Evolutionary conservation across 2,329 filamentous ascomycete genomes (phyloP).

Genomic region (Fusarium chaquense): DNA sequence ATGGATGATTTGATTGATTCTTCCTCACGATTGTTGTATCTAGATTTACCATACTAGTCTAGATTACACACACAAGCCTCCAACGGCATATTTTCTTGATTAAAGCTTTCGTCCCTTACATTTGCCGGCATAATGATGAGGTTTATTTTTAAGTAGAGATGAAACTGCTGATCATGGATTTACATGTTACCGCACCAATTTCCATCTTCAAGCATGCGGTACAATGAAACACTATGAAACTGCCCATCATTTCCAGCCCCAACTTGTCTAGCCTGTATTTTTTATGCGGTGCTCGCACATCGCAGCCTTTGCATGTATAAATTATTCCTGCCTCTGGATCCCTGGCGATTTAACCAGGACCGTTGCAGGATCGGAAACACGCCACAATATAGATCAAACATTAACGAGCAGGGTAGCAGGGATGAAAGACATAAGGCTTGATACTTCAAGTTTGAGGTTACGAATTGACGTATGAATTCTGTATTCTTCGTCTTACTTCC

Average conservation of each 20-base stretch:
- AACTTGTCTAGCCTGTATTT: conserved; percentile 1
- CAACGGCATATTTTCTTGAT: conserved; percentile 43
- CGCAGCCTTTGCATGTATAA: conserved; percentile 8
- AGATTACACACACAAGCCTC: conserved; percentile 35
- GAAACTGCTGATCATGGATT: conserved; percentile 21
- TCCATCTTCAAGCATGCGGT: conserved; percentile 4
- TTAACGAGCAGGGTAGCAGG: conserved; percentile 6
- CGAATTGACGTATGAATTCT: background rate
- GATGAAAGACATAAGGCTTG: background rate
- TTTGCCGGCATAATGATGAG: background rate
- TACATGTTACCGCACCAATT: conserved; percentile 8
- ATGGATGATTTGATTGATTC: conserved; percentile 36
- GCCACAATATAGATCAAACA: conserved; percentile 38
- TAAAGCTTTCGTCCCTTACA: background rate
- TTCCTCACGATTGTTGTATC: conserved; percentile 47
- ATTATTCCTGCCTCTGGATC: conserved; percentile 14
- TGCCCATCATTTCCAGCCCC: conserved; percentile 19
- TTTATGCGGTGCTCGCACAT: conserved; percentile 15
- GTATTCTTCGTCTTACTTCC: background rate
- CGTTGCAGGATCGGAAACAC: conserved; percentile 38
- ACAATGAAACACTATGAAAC: conserved; percentile 42
- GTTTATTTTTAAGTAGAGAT: conserved; percentile 17
- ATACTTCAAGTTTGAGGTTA: conserved; percentile 2
- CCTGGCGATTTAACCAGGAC: conserved; percentile 17
- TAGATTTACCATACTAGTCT: conserved; percentile 42